Conservation (phyloP, 2,329 filamentous ascomycete genomes). For the Alternaria longipes region DNA sequence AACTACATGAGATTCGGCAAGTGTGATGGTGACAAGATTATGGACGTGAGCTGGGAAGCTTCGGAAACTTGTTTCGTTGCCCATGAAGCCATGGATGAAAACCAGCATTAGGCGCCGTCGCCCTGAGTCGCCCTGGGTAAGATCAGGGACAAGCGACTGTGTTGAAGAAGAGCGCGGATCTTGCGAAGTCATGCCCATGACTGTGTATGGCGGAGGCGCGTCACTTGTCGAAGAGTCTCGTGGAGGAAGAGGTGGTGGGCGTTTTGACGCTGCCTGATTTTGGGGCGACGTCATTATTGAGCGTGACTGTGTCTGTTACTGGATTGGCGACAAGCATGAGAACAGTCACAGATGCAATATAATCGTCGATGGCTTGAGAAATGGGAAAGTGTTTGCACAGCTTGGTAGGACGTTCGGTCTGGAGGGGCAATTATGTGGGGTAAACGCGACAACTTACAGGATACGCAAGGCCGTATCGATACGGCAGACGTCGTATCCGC, state of each 20-base stretch:
- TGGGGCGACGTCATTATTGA: slow-evolving; percentile 32
- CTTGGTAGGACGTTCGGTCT: slow-evolving; percentile 4
- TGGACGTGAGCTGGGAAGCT: slow-evolving; percentile 91
- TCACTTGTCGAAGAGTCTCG: slow-evolving; percentile 25
- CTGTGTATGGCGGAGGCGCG: slow-evolving; percentile 29
- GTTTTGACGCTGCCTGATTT: slow-evolving; percentile 11
- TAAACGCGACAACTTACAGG: background rate
- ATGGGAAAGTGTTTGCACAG: background rate
- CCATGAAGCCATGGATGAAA: slow-evolving; percentile 92
- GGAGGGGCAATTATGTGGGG: slow-evolving; percentile 16
- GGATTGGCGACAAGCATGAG: slow-evolving; percentile 14
- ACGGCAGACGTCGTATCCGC: slow-evolving; percentile 1
- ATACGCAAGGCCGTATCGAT: background rate
- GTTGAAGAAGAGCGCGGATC: slow-evolving; percentile 58
- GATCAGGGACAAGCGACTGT: slow-evolving; percentile 56
- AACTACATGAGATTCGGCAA: slow-evolving; percentile 78
- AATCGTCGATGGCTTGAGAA: background rate
- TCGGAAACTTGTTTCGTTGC: slow-evolving; percentile 84
- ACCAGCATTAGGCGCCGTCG: slow-evolving; percentile 73
- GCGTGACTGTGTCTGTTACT: slow-evolving; percentile 15
- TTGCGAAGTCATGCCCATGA: slow-evolving; percentile 41
- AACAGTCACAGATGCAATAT: slow-evolving; percentile 8
- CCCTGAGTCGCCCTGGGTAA: slow-evolving; percentile 39
- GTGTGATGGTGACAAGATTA: slow-evolving; percentile 70
- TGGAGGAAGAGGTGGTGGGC: slow-evolving; percentile 47